Base-by-base conservation (phyloP, 1,139 yeast species). In the Pichia norvegensis region DNA sequence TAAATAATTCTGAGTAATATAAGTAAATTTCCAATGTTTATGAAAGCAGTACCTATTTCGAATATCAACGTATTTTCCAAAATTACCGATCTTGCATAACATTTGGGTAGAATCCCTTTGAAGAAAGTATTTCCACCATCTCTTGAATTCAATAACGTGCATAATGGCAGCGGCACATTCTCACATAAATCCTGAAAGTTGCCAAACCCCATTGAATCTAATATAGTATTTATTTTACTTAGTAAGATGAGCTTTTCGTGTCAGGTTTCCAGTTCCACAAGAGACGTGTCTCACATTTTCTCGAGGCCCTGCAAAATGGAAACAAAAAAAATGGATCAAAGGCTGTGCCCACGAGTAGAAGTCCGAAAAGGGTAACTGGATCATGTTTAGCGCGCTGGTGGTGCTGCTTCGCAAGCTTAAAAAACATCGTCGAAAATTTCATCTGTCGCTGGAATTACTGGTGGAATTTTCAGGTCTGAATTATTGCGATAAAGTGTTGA, bases 41-140 rank as follows among this genome's bases (percentile, higher is more conserved):
- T 78, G 59, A 88, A 83, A 3, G 95, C 88, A 51, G 81, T 85
- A 27, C 97, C 97, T n/a, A 87, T 73, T 60, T 87, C 88, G 65
- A 87, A 90, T 22, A 92, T 85, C 69, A 86, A 74, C 1, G 97
- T 92, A 65, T 92, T 92, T 46, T 96, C 95, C 39, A 90, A 63
- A 55, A 81, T 90, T 33, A 90, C 87, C 6, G 90, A 74, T 58
- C 97, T 72, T 0, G 97, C 83, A 55, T 86, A 90, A 65, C 97
- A 92, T 38, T 65, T 63, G 2, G 97, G 82, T 40, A 85, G 64
- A 29, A 87, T 70, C 4, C 96, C 95, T 42, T 47, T 58, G 55
- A 54, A 66, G 46, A 54, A 48, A 9, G 54, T 45, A 5, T 50
- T 49, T 4, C 48, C 11, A 16, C 10, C 41, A 36, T 54, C 47